A percentile compares a stretch with the other conserved stretches of the same genome.
Evolutionary conservation across 495 filamentous ascomycete genomes (phyloP).

Genomic region (Aspergillus asperescens): DNA sequence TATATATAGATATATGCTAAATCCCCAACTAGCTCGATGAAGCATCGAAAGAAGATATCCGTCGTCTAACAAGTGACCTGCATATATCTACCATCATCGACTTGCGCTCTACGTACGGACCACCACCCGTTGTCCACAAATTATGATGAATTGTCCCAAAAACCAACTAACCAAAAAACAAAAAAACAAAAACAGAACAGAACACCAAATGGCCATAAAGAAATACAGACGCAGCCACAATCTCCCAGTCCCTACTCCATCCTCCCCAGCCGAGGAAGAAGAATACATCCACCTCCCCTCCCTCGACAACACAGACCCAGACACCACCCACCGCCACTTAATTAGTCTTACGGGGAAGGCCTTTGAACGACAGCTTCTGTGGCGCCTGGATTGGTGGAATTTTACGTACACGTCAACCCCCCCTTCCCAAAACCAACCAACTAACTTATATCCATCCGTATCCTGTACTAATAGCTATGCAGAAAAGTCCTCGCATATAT

Average conservation of each 20-base stretch:
- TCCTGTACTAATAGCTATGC: neutral
- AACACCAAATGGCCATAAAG: slow-evolving; percentile 63
- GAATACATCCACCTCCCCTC: slow-evolving; percentile 3
- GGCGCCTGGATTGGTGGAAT: slow-evolving; percentile 62
- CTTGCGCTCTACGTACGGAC: slow-evolving; percentile 62
- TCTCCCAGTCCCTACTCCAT: neutral
- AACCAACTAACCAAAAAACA: neutral
- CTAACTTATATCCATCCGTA: no score
- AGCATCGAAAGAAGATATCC: slow-evolving; percentile 59
- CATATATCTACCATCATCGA: slow-evolving; percentile 69
- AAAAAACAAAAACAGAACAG: slow-evolving; percentile 46
- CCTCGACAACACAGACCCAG: neutral
- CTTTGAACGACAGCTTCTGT: slow-evolving; percentile 63
- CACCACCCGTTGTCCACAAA: no score
- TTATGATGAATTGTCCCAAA: no score
- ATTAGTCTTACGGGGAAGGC: slow-evolving; percentile 69
- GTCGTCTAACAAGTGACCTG: slow-evolving; percentile 54
- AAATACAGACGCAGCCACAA: slow-evolving; percentile 42
- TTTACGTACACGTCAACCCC: slow-evolving; percentile 51
- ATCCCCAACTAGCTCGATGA: slow-evolving; percentile 59
- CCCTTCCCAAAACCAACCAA: no score
- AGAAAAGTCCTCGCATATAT: slow-evolving; percentile 58
- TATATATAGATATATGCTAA: neutral
- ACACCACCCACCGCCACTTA: slow-evolving; percentile 48
- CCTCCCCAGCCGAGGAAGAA: slow-evolving; percentile 12